Base-by-base conservation (phyloP, 2,329 filamentous ascomycete species). In the Nannizziopsis arthrosporioides region DNA sequence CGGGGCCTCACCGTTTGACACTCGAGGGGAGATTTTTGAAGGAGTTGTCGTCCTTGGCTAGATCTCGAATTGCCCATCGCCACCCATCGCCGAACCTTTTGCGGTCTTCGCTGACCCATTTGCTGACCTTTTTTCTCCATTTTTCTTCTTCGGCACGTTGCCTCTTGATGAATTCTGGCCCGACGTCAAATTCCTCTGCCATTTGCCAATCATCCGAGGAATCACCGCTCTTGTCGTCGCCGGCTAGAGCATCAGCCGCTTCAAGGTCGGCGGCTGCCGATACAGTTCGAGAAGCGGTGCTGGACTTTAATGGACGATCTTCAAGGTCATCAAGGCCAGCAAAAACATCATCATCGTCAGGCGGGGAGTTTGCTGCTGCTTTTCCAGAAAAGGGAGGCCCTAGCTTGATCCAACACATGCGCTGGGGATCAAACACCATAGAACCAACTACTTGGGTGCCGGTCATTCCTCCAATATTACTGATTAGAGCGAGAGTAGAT, bases 381-480 rank as follows among this genome's bases (percentile, higher is more conserved):
- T 53, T 53, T 9, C 58, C 59, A 8, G 60, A 56, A 30, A 61
- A 73, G 63, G 14, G 71, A 65, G 41, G 74, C 72, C 53, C 72
- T 52, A 92, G 73, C 65, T 94, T 95, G 49, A 96, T 75, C 92
- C 92, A 98, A 64, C 88, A 93, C 90, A 98, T 96, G 57, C 86
- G 86, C 53, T 87, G 82, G 2, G 92, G 92, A 61, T 98, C 92
- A 63, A 96, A 98, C 8, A 96, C 84, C 92, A 98, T 98, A 56
- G 88, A 87, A n/a, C 88, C 85, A 50, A 95, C 88, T 32, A 95
- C 84, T 66, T 95, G 89, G 11, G 94, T 84, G 53, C 87, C 89
- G 60, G 90, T 85, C 52, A 82, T 81, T 3, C 81, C 76, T 47
- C 84, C 85, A 55, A 95, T 85, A 55, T 94, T 92, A 42, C 88